Evolutionary conservation across 768 basidiomycete species (phyloP).

Genomic region (Symmetrospora coprosmae): DNA sequence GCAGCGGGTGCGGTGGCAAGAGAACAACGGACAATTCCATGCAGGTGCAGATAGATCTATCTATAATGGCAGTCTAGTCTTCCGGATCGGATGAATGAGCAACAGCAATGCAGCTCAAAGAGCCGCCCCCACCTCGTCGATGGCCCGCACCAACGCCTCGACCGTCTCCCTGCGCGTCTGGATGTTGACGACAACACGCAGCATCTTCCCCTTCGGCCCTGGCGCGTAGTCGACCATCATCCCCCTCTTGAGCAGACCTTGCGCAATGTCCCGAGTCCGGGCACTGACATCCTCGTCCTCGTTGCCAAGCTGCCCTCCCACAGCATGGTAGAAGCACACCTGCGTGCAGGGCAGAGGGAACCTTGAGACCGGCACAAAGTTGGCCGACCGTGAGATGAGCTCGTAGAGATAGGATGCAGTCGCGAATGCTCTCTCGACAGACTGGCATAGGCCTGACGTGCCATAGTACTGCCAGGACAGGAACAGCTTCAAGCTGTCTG

Average conservation of each 20-base stretch:
- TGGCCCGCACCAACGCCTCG: background rate
- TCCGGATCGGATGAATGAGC: too few species aligned
- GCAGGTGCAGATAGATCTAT: too few species aligned
- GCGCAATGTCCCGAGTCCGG: background rate
- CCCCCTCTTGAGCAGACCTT: background rate
- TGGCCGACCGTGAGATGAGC: background rate
- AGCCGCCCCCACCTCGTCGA: background rate
- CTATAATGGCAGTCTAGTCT: too few species aligned
- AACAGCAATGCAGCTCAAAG: too few species aligned
- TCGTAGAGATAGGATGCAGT: background rate
- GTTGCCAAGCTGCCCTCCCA: background rate
- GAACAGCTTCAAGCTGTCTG: background rate
- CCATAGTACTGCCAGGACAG: background rate
- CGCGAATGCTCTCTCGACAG: background rate
- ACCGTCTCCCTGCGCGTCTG: background rate
- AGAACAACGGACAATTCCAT: too few species aligned
- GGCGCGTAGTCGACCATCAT: background rate
- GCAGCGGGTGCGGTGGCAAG: too few species aligned
- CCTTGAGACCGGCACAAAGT: background rate
- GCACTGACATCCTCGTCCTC: too few species aligned
- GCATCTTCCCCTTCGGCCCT: constrained; percentile 6
- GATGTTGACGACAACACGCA: background rate
- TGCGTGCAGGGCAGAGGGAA: background rate
- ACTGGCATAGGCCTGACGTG: background rate
- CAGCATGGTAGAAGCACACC: background rate